These are phyloP conservation scores for Aulographum hederae DNA, from an alignment of 2,329 filamentous ascomycete species.

Conservation along the genomic window DNA sequence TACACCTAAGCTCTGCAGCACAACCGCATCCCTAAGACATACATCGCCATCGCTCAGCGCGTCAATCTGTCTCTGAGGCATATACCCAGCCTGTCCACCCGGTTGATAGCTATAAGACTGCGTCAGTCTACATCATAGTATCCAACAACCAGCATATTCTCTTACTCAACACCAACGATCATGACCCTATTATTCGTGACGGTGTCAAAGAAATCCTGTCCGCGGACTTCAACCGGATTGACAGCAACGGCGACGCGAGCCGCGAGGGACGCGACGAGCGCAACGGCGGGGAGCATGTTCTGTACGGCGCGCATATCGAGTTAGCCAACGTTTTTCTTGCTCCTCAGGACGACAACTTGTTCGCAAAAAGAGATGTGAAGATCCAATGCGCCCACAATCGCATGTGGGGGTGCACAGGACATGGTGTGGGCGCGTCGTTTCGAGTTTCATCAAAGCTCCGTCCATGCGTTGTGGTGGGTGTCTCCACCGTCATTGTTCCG, in stretches of 20 bases:
- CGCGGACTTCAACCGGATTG: slow-evolving; percentile 35
- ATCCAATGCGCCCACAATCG: no score
- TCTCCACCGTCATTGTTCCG: no score
- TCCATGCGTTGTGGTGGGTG: no score
- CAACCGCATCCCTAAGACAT: slow-evolving; percentile 43
- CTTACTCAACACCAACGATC: slow-evolving; percentile 45
- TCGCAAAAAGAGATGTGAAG: no score
- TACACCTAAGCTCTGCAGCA: slow-evolving; percentile 44
- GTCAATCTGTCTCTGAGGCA: slow-evolving; percentile 28
- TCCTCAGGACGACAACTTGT: no score
- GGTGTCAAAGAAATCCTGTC: slow-evolving; percentile 43
- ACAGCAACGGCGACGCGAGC: slow-evolving; percentile 33
- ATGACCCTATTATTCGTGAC: slow-evolving; percentile 39
- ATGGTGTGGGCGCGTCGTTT: no score
- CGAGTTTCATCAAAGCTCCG: no score
- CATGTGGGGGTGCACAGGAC: no score
- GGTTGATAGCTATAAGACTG: no score
- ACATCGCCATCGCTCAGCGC: slow-evolving; percentile 37
- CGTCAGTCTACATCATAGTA: slow-evolving; percentile 7
- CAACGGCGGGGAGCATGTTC: slow-evolving; percentile 1
- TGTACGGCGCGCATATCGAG: background rate
- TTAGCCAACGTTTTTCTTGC: no score
- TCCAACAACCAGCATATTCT: slow-evolving; percentile 5
- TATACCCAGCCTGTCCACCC: slow-evolving; percentile 40
- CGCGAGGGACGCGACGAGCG: slow-evolving; percentile 20